Base-by-base conservation (phyloP, 2,329 filamentous ascomycete species). In the Malbranchea zuffiana region DNA sequence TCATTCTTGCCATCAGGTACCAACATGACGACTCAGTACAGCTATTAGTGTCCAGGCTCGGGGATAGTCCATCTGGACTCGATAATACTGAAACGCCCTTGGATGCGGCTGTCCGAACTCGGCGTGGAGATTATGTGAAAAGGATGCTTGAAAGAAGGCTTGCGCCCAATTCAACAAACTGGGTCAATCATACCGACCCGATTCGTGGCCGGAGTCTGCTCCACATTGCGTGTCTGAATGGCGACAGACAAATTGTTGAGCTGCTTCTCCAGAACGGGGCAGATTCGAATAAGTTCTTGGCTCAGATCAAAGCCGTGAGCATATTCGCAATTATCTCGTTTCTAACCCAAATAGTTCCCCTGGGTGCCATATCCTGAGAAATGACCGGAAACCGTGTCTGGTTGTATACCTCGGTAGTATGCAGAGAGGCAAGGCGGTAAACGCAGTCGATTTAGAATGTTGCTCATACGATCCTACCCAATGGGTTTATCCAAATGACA, bases 151-250 rank as follows among this genome's bases (percentile, higher is more conserved):
- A 39, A 19, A 17, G 32, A 1, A 24, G 4, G 6, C 11, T 11
- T 19, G 5, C 18, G 29, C 10, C 17, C 19, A 3, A 18, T 27
- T 11, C 17, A 24, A 24, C 37, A 32, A 5, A 16, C 18, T 11
- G 31, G 8, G 30, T 55, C 18, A 40, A 57, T 31, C 20, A 35
- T 12, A 27, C 29, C 3, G 50, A 57, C 20, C 29, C 35, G 8
- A 36, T 45, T 1, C 42, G 44, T 19, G 51, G 51, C 3, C 57
- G 57, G 57, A 61, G 56, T 7, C 52, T 59, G 4, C 39, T 61
- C 16, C 52, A 56, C 24, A 44, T 51, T 34, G 53, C 57, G 19
- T 52, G 50, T 32, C 45, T 47, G 1, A 35, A 47, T 13, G 57
- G 57, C 0, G 38, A 59, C 28, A 16, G 33, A 1, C 40, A 40